These are phyloP conservation scores for Hypoxylon crocopeplum DNA, from an alignment of 495 filamentous ascomycete genomes.

Conservation along the genomic window DNA sequence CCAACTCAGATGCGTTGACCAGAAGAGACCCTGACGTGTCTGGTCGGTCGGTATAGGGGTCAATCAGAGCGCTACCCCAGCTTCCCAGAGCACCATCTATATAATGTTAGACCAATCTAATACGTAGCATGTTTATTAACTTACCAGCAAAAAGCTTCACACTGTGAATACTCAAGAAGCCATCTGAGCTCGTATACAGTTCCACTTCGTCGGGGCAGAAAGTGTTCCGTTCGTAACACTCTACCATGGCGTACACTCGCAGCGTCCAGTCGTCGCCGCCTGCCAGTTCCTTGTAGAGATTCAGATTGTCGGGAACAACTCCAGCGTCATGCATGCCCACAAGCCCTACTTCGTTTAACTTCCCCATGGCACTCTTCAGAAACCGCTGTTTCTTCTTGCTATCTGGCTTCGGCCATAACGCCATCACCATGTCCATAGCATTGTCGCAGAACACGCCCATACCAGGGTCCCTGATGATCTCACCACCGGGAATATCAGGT, in stretches of 20 bases:
- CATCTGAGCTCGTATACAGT: constrained; percentile 47
- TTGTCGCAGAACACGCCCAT: constrained; percentile 75
- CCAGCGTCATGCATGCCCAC: constrained; percentile 71
- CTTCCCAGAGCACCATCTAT: constrained; percentile 68
- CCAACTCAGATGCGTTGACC: constrained; percentile 61
- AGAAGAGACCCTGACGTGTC: constrained; percentile 63
- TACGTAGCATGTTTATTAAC: neutral
- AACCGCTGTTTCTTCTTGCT: constrained; percentile 54
- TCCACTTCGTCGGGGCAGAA: constrained; percentile 59
- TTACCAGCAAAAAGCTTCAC: constrained; percentile 67
- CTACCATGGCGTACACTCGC: constrained; percentile 68
- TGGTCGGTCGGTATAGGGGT: constrained; percentile 66
- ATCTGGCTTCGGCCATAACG: constrained; percentile 61
- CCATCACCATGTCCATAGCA: constrained; percentile 65
- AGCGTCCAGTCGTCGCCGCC: constrained; percentile 58
- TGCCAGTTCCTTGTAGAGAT: constrained; percentile 56
- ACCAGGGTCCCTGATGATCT: constrained; percentile 61
- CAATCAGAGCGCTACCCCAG: constrained; percentile 68
- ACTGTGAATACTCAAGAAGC: constrained; percentile 56
- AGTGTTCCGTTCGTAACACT: constrained; percentile 65
- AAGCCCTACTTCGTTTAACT: constrained; percentile 64
- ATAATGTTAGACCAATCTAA: constrained; percentile 27
- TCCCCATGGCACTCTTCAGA: constrained; percentile 60
- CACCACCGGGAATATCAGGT: constrained; percentile 63
- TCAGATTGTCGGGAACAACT: constrained; percentile 56